Percentiles rank a stretch among this genome's conserved stretches.
Evolutionary conservation across 1,284 basidiomycete species (phyloP).

Genomic region (Xerocomus amazonicus): DNA sequence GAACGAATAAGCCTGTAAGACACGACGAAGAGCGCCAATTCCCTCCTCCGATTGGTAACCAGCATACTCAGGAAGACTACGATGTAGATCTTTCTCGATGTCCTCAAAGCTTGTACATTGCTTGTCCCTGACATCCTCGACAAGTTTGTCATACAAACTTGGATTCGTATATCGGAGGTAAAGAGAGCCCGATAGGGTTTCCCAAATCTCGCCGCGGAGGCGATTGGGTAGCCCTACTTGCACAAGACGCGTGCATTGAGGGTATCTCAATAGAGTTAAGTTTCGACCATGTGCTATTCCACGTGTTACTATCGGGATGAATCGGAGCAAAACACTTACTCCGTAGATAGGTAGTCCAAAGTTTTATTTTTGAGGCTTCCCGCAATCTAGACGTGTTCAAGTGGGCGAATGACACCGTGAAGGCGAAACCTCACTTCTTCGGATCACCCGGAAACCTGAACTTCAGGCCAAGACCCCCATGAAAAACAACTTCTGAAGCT

Average conservation of each 20-base stretch:
- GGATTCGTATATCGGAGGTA: slow-evolving; percentile 89
- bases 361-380: slow-evolving; percentile 95
- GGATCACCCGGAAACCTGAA: slow-evolving; percentile 95
- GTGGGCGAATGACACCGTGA: background rate
- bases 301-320: slow-evolving; percentile 8
- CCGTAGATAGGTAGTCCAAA: slow-evolving; percentile 90
- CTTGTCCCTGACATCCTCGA: slow-evolving; percentile 78
- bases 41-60: slow-evolving; percentile 91
- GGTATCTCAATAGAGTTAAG: slow-evolving; percentile 90
- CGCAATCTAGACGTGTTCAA: slow-evolving; percentile 57
- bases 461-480: slow-evolving; percentile 80
- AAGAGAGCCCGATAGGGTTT: slow-evolving; percentile 92
- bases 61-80: slow-evolving; percentile 91
- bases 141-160: slow-evolving; percentile 78
- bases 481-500: slow-evolving; percentile 59
- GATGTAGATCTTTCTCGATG: slow-evolving; percentile 98
- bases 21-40: slow-evolving; percentile 80
- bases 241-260: slow-evolving; percentile 92
- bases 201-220: slow-evolving; percentile 97
- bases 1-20: slow-evolving; percentile 96
- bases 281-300: slow-evolving; percentile 78
- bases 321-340: slow-evolving; percentile 43
- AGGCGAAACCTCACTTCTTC: slow-evolving; percentile 63
- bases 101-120: slow-evolving; percentile 93
- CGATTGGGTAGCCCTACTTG: slow-evolving; percentile 97